These are phyloP conservation scores for Parafenestella ontariensis DNA, from an alignment of 2,329 filamentous ascomycete species.

Conservation along the genomic window DNA sequence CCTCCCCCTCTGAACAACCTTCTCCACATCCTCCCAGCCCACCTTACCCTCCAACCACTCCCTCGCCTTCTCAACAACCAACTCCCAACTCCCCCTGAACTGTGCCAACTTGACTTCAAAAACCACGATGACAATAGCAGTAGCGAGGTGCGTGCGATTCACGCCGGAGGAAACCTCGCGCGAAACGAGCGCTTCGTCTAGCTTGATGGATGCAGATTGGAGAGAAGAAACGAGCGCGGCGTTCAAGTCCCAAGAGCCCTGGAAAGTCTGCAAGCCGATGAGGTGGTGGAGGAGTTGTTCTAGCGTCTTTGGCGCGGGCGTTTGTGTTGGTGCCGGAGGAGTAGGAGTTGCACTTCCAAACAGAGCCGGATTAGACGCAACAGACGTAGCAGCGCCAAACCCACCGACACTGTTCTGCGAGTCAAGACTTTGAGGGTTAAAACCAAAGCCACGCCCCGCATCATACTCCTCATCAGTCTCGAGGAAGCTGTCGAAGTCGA, in stretches of 20 bases:
- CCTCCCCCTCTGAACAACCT: conserved; percentile 2
- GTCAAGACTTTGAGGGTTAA: too few species aligned
- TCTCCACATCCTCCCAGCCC: conserved; percentile 2
- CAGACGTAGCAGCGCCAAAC: too few species aligned
- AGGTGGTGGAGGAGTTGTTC: conserved; percentile 51
- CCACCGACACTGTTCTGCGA: too few species aligned
- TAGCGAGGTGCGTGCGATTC: conserved; percentile 34
- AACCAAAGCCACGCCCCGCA: too few species aligned
- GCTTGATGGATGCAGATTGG: conserved; percentile 10
- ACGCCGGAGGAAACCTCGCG: conserved; percentile 6
- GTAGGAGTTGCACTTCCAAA: background rate
- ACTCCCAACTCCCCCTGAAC: conserved; percentile 66
- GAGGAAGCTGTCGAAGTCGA: conserved; percentile 69
- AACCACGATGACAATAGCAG: conserved; percentile 56
- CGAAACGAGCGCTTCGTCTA: background rate
- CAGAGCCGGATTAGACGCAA: too few species aligned
- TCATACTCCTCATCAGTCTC: conserved; percentile 48
- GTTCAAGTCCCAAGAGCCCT: conserved; percentile 60
- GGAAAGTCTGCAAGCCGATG: conserved; percentile 63
- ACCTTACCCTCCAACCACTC: conserved; percentile 42
- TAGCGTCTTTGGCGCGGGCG: background rate
- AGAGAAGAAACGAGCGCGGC: conserved; percentile 29
- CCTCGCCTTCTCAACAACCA: conserved; percentile 68
- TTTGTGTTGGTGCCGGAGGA: background rate
- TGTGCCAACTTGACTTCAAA: conserved; percentile 56